Base-by-base conservation (phyloP, 345 rosid genomes). In the Pistacia integerrima region DNA sequence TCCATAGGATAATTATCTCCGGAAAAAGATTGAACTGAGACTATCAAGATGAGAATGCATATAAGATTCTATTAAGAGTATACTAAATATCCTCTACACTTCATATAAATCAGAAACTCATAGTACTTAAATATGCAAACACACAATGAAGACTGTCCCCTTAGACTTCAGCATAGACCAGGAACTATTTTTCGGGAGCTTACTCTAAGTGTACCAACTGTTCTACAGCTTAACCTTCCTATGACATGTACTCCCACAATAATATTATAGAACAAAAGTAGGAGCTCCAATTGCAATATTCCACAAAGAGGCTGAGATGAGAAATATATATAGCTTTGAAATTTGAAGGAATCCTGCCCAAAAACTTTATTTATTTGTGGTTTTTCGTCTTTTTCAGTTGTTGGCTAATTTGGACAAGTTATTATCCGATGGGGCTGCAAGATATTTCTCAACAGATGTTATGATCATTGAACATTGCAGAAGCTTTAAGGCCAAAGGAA, bases 241-340 rank as follows among this genome's bases (percentile, higher is more conserved):
- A 25, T 30, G n/a, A 13, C 18, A 54, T 6, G 16, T 18, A 54
- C n/a, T 8, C 64, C 13, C 5, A 20, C 35, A 25, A 60, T 9
- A 18, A 18, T 11, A 11, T 49, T 20, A 11, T 46, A 25, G 11
- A 48, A 12, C 10, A 67, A 49, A 67, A 48, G 11, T 6, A 22
- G 69, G 52, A 65, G n/a, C 52, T 65, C 51, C 51, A 64, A 17
- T 64, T 17, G 69, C 51, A n/a, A 18, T 28, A 65, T 65, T 41
- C 1, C 28, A 38, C 30, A 44, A 51, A n/a, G 11, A 30, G 66
- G 41, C 18, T 5, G 18, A 30, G 44, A 62, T 62, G 41, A 62
- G 30, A 38, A 62, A 30, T 28, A 28, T 30, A 62, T 62, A 18
- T 11, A 8, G 64, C 64, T 5, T 11, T 11, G 64, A 60, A 60